These are phyloP conservation scores for Apiospora phragmitis DNA, from an alignment of 2,329 filamentous ascomycete species.

Conservation along the genomic window DNA sequence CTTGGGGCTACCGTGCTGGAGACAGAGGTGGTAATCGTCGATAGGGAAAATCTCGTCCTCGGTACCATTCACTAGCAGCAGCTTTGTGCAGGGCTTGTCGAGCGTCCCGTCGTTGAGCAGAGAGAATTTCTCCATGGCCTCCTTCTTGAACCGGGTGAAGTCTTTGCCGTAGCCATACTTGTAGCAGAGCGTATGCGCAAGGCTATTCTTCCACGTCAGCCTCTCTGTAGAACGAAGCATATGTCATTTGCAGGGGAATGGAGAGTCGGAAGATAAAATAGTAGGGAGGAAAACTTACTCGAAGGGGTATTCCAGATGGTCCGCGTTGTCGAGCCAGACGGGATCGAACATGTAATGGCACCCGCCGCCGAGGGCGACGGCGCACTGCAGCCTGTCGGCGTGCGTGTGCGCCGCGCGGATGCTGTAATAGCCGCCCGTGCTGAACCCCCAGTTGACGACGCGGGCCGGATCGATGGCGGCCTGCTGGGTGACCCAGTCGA, in stretches of 20 bases:
- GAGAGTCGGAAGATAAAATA: no score
- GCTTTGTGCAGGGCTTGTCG: constrained; percentile 45
- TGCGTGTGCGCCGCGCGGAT: constrained; percentile 60
- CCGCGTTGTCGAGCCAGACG: constrained; percentile 53
- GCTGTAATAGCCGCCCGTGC: constrained; percentile 59
- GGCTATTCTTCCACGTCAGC: constrained; percentile 17
- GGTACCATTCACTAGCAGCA: constrained; percentile 58
- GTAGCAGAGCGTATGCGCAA: constrained; percentile 29
- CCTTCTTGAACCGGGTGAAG: constrained; percentile 31
- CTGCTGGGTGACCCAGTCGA: constrained; percentile 54
- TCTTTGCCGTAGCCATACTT: constrained; percentile 29
- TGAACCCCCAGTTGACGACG: constrained; percentile 56
- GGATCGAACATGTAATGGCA: constrained; percentile 59
- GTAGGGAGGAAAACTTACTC: constrained; percentile 37
- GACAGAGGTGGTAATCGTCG: constrained; percentile 57
- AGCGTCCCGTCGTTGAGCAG: constrained; percentile 56
- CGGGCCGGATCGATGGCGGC: constrained; percentile 46
- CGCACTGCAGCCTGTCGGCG: constrained; percentile 47
- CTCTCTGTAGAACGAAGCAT: no score
- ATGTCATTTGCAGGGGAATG: no score
- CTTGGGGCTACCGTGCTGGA: constrained; percentile 54
- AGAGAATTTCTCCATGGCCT: constrained; percentile 47
- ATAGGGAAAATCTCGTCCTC: constrained; percentile 64
- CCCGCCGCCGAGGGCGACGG: constrained; percentile 55
- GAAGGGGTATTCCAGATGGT: constrained; percentile 61